These are phyloP conservation scores for Vitis hybrid DNA, from an alignment of 177 flowering plant species.

Conservation along the genomic window DNA sequence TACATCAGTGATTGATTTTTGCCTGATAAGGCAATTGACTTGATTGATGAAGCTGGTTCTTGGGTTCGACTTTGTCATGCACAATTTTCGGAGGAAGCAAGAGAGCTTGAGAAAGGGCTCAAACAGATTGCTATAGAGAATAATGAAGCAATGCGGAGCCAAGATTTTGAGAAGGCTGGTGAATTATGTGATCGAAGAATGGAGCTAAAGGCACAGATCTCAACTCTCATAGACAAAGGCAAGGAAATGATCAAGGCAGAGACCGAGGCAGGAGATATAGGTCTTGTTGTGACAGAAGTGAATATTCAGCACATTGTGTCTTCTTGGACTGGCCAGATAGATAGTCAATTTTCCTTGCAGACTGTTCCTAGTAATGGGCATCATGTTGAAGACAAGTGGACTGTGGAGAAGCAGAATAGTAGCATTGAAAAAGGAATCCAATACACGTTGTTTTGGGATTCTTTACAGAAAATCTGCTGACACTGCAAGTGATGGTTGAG, in stretches of 20 bases:
- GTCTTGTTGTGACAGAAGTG: constrained; percentile 71
- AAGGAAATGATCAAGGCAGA: constrained; percentile 61
- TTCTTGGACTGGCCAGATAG: constrained; percentile 57
- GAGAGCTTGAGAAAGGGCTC: constrained; percentile 39
- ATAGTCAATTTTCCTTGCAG: no score
- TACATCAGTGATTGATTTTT: constrained; percentile 89
- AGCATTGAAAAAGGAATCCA: no score
- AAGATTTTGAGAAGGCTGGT: constrained; percentile 59
- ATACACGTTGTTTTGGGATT: no score
- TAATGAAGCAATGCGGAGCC: constrained; percentile 36
- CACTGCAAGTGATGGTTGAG: no score
- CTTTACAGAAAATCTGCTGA: no score
- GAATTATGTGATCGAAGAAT: constrained; percentile 33
- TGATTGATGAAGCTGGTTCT: constrained; percentile 91
- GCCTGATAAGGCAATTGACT: constrained; percentile 76
- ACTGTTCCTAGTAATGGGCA: no score
- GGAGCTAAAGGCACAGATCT: constrained; percentile 57
- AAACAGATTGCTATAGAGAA: constrained; percentile 39
- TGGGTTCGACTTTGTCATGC: constrained; percentile 73
- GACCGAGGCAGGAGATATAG: constrained; percentile 54
- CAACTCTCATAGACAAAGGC: constrained; percentile 40
- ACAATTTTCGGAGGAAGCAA: constrained; percentile 43
- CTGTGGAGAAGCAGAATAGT: no score
- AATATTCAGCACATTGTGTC: constrained; percentile 70
- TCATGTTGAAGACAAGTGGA: no score